These are phyloP conservation scores for Botrytis tulipae DNA, from an alignment of 2,329 filamentous ascomycete genomes.

Conservation along the genomic window DNA sequence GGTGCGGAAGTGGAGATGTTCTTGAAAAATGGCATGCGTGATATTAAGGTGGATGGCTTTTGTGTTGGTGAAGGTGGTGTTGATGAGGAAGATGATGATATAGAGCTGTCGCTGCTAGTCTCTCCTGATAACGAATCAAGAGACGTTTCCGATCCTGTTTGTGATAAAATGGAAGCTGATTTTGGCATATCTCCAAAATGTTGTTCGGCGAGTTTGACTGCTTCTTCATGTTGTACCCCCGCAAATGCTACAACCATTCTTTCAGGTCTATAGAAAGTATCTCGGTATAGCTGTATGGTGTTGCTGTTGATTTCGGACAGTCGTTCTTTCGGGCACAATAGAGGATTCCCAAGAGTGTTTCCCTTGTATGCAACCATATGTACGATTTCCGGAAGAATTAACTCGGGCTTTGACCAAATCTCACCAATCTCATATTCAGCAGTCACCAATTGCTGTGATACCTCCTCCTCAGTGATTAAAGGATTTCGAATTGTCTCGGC, in stretches of 20 bases:
- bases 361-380: conserved; percentile 95
- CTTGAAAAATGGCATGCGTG: conserved; percentile 86
- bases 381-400: conserved; percentile 91
- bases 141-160: conserved; percentile 59
- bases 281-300: conserved; percentile 75
- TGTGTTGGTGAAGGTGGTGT: conserved; percentile 43
- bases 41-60: conserved; percentile 66
- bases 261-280: conserved; percentile 83
- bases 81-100: conserved; percentile 42
- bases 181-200: conserved; percentile 89
- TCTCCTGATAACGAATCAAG: conserved; percentile 39
- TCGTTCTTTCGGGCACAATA: conserved; percentile 86
- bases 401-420: conserved; percentile 96
- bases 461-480: conserved; percentile 79
- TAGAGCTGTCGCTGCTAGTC: conserved; percentile 38
- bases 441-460: conserved; percentile 81
- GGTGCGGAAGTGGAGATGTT: conserved; percentile 76
- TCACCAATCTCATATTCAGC: conserved; percentile 94
- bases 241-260: conserved; percentile 94
- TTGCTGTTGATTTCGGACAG: conserved; percentile 70
- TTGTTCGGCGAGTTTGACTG: conserved; percentile 74
- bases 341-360: conserved; percentile 91
- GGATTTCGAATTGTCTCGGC: conserved; percentile 93
- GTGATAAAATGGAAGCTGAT: conserved; percentile 49
- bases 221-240: conserved; percentile 78